These are phyloP conservation scores for Xerocomus nothofagi DNA, from an alignment of 1,284 basidiomycete species.

Conservation along the genomic window DNA sequence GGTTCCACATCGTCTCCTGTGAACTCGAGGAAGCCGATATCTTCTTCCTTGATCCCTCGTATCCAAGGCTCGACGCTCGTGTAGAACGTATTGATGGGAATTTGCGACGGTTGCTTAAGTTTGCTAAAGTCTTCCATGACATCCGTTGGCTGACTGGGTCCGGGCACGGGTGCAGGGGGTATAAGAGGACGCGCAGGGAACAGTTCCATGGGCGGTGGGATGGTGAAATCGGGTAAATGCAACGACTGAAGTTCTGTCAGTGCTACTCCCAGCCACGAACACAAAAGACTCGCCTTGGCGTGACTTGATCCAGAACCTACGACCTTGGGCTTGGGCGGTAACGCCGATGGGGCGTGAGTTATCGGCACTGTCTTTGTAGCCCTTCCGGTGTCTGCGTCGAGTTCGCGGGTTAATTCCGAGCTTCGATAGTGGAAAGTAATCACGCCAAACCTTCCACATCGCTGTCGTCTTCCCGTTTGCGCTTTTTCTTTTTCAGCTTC, in stretches of 20 bases:
- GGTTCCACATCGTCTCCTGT: constrained; percentile 87
- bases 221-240: constrained; percentile 55
- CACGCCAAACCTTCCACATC: constrained; percentile 61
- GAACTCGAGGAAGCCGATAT: constrained; percentile 85
- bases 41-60: constrained; percentile 85
- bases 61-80: constrained; percentile 84
- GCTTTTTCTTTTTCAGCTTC: constrained; percentile 84
- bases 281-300: constrained; percentile 46
- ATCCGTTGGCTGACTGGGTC: constrained; percentile 78
- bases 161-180: constrained; percentile 66
- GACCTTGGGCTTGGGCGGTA: constrained; percentile 53
- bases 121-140: constrained; percentile 88
- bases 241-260: constrained; percentile 36
- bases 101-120: constrained; percentile 70
- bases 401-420: background rate
- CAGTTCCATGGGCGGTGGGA: constrained; percentile 51
- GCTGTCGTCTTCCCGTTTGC: constrained; percentile 77
- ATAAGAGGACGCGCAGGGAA: constrained; percentile 67
- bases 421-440: background rate
- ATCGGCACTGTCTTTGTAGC: constrained; percentile 58
- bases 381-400: constrained; percentile 48
- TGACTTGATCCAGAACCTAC: constrained; percentile 45
- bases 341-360: constrained; percentile 31
- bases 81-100: constrained; percentile 74
- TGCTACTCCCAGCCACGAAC: constrained; percentile 1